Percentiles rank a stretch among this genome's conserved stretches.
Evolutionary conservation across 208 protist genomes (phyloP).

Genomic region (Vickermania spadyakhi): DNA sequence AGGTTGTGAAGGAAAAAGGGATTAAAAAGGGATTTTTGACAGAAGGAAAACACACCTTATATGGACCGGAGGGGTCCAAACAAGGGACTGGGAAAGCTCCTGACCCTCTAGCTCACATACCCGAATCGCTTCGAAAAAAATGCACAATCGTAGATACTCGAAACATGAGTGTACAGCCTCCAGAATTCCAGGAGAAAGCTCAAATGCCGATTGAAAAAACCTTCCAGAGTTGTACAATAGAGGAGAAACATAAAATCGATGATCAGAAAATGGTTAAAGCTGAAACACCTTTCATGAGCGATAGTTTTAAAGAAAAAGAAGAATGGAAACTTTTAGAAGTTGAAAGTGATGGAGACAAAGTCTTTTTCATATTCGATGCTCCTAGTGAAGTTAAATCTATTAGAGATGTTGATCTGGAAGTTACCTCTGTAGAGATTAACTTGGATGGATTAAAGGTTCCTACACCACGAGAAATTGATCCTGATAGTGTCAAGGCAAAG

Average conservation of each 20-base stretch:
- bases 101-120: constrained; percentile 67
- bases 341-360: constrained; percentile 1
- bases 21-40: constrained; percentile 72
- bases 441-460: not conserved
- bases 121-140: constrained; percentile 46
- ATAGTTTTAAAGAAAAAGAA: not conserved
- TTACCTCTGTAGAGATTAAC: not conserved
- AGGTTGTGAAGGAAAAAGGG: constrained; percentile 33
- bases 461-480: not conserved
- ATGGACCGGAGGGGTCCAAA: constrained; percentile 37
- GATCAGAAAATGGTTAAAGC: not conserved
- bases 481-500: not conserved
- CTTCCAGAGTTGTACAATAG: not conserved
- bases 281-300: not conserved
- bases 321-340: constrained; percentile 15
- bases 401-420: constrained; percentile 40
- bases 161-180: constrained; percentile 1
- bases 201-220: not conserved
- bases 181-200: not conserved
- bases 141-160: constrained; percentile 74
- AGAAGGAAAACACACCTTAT: constrained; percentile 24
- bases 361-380: constrained; percentile 26
- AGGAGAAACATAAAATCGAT: not conserved
- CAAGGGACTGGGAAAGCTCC: constrained; percentile 38
- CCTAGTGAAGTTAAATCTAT: constrained; percentile 27